A percentile compares a stretch with the other conserved stretches of the same genome.
These are phyloP conservation scores for Ogataea glucozyma DNA, from an alignment of 805 yeast species.

Conservation along the genomic window DNA sequence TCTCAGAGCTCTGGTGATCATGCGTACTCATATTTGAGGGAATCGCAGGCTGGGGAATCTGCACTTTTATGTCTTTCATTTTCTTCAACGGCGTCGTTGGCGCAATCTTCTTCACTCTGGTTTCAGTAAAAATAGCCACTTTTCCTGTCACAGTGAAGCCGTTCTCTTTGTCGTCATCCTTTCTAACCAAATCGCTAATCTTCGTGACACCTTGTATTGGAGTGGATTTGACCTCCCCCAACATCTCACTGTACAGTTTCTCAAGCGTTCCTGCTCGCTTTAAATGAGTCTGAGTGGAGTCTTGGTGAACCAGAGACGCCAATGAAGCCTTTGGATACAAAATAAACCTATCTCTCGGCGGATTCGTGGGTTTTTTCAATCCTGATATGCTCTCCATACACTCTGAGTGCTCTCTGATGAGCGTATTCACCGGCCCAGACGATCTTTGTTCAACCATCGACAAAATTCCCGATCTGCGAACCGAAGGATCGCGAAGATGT, in stretches of 20 bases:
- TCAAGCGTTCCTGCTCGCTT: slow-evolving; percentile 24
- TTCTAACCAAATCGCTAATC: slow-evolving; percentile 17
- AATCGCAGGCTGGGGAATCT: slow-evolving; percentile 20
- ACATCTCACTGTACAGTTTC: slow-evolving; percentile 27
- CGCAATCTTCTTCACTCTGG: slow-evolving; percentile 45
- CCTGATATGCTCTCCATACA: slow-evolving; percentile 4
- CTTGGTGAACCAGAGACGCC: slow-evolving; percentile 25
- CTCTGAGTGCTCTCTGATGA: slow-evolving; percentile 22
- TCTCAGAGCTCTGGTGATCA: too few relatives aligned
- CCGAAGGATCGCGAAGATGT: slow-evolving; percentile 40
- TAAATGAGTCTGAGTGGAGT: neutral
- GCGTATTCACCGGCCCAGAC: slow-evolving; percentile 26
- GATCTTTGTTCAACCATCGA: slow-evolving; percentile 35
- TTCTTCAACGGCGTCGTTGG: slow-evolving; percentile 73
- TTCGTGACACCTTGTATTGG: slow-evolving; percentile 37
- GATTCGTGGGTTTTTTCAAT: neutral
- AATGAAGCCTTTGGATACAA: slow-evolving; percentile 39
- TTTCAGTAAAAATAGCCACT: slow-evolving; percentile 48
- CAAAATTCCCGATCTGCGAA: slow-evolving; percentile 43
- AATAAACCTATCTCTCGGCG: slow-evolving; percentile 23
- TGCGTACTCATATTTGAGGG: too few relatives aligned
- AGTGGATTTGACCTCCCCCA: slow-evolving; percentile 33
- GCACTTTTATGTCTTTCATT: slow-evolving; percentile 43
- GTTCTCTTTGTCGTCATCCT: slow-evolving; percentile 24
- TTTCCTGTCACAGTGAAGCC: slow-evolving; percentile 55